These are phyloP conservation scores for Polyrhizophydium stewartii DNA, from an alignment of 371 early-diverging fungal species.

Conservation along the genomic window DNA sequence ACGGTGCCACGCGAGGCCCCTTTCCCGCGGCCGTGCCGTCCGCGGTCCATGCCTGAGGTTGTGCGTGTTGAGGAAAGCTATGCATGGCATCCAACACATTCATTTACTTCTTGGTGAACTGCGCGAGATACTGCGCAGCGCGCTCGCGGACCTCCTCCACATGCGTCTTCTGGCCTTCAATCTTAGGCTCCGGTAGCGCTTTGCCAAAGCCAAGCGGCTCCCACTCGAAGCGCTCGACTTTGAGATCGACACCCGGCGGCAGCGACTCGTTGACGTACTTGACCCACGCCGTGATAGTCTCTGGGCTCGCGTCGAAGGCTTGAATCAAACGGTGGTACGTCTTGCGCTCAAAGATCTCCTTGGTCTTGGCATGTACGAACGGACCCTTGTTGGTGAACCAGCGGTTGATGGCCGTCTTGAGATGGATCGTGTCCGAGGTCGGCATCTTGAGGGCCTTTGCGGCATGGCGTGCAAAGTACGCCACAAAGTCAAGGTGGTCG, in stretches of 20 bases:
- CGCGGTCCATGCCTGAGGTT: no score
- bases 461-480: slow-evolving; percentile 78
- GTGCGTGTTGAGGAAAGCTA: no score
- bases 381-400: slow-evolving; percentile 92
- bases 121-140: neutral
- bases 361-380: slow-evolving; percentile 94
- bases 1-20: no score
- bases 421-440: slow-evolving; percentile 65
- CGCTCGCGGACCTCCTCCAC: neutral
- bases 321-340: slow-evolving; percentile 82
- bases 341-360: slow-evolving; percentile 92
- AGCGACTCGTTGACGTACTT: slow-evolving; percentile 28
- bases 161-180: neutral
- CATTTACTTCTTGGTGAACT: no score
- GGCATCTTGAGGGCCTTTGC: slow-evolving; percentile 76
- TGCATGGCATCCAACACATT: no score
- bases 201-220: neutral
- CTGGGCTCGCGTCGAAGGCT: slow-evolving; percentile 71
- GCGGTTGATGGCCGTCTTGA: slow-evolving; percentile 73
- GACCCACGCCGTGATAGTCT: slow-evolving; percentile 69
- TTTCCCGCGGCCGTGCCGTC: no score
- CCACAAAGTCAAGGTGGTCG: slow-evolving; percentile 81
- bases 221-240: slow-evolving; percentile 30
- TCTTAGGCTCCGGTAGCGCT: neutral
- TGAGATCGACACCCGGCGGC: slow-evolving; percentile 38